phyloP scores from a whole-genome alignment of 768 basidiomycete genomes.

The Dictyophora rubrovolvata region DNA sequence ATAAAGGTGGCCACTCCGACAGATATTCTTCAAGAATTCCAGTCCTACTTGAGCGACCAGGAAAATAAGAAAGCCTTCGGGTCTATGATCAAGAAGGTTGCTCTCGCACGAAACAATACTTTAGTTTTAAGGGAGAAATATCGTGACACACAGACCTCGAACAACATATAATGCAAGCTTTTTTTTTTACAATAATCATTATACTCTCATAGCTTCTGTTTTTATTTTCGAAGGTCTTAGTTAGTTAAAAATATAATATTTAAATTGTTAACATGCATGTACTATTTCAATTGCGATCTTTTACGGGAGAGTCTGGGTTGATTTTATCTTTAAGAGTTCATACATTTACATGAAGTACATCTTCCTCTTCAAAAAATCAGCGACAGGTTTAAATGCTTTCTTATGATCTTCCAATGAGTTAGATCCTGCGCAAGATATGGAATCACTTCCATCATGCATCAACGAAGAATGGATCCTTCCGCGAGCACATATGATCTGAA shows the following conservation, averaged over 20 bases:
- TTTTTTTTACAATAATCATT: no score
- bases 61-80: slow-evolving; percentile 68
- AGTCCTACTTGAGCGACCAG: slow-evolving; percentile 51
- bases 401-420: background rate
- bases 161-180: no score
- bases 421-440: background rate
- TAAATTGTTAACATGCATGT: background rate
- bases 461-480: slow-evolving; percentile 36
- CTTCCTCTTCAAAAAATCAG: background rate
- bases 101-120: slow-evolving; percentile 56
- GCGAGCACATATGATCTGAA: slow-evolving; percentile 43
- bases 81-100: slow-evolving; percentile 71
- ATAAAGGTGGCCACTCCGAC: slow-evolving; percentile 58
- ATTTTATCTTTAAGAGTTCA: no score
- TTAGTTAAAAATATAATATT: background rate
- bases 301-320: no score
- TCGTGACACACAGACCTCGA: no score
- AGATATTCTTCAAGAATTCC: slow-evolving; percentile 74
- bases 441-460: slow-evolving; percentile 3
- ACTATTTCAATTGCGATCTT: no score
- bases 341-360: slow-evolving; percentile 8
- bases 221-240: no score
- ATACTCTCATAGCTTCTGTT: no score
- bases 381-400: background rate
- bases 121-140: slow-evolving; percentile 37